Evolutionary conservation across 2,329 filamentous ascomycete genomes (phyloP).

Genomic region (Periconia macrospinosa): DNA sequence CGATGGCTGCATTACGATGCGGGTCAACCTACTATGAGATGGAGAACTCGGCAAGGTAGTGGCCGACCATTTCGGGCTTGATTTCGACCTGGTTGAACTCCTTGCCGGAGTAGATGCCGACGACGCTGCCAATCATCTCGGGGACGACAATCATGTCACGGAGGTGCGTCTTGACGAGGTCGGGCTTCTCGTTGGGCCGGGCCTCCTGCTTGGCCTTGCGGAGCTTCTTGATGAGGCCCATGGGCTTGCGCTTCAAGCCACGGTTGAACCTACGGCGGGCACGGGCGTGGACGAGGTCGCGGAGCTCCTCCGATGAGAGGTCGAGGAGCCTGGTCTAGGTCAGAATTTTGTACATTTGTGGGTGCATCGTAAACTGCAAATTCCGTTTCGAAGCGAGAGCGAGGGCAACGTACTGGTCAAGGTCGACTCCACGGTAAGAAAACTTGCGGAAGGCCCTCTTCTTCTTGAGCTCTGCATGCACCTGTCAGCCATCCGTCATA

Average conservation of each 20-base stretch:
- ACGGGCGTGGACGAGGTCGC: slow-evolving; percentile 98
- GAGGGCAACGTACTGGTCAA: slow-evolving; percentile 82
- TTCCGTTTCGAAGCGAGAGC: slow-evolving; percentile 1
- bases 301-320: slow-evolving; percentile 96
- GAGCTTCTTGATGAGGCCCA: slow-evolving; percentile 99
- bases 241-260: slow-evolving; percentile 99
- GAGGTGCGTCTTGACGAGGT: slow-evolving; percentile 98
- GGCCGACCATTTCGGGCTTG: slow-evolving; percentile 99
- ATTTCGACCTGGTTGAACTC: slow-evolving; percentile 99
- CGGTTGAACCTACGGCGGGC: slow-evolving; percentile 99
- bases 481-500: slow-evolving; percentile 18
- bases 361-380: slow-evolving; percentile 7
- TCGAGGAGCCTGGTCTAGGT: slow-evolving; percentile 81
- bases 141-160: slow-evolving; percentile 99
- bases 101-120: slow-evolving; percentile 99
- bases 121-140: slow-evolving; percentile 99
- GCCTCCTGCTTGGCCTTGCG: slow-evolving; percentile 72
- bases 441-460: slow-evolving; percentile 97
- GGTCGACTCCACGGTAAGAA: slow-evolving; percentile 93
- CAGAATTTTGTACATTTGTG: slow-evolving; percentile 14
- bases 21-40: slow-evolving; percentile 89
- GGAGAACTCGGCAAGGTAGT: slow-evolving; percentile 99
- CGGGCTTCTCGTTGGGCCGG: slow-evolving; percentile 96
- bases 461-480: slow-evolving; percentile 86
- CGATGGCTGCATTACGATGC: neutral